These are phyloP conservation scores for Hypoxylon sp. DNA, from an alignment of 2,329 filamentous ascomycete species.

Conservation along the genomic window DNA sequence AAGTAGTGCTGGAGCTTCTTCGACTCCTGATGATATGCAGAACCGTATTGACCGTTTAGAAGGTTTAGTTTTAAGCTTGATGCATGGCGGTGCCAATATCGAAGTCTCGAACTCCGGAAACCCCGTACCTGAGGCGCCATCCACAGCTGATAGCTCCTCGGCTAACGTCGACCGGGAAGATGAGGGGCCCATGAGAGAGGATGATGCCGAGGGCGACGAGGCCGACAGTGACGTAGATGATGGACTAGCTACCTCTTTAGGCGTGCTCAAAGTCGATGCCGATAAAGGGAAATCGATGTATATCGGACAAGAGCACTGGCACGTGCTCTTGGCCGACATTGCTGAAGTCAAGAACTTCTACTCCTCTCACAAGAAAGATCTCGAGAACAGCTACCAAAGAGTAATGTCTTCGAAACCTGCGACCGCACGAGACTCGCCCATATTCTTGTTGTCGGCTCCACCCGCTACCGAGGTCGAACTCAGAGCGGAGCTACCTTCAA, in stretches of 20 bases:
- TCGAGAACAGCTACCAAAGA: slow-evolving; percentile 81
- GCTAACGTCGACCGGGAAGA: slow-evolving; percentile 64
- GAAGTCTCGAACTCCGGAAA: slow-evolving; percentile 51
- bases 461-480: slow-evolving; percentile 79
- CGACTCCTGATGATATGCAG: slow-evolving; percentile 93
- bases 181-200: slow-evolving; percentile 59
- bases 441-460: slow-evolving; percentile 79
- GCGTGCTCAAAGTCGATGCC: slow-evolving; percentile 81
- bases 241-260: slow-evolving; percentile 74
- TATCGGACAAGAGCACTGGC: slow-evolving; percentile 85
- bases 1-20: slow-evolving; percentile 59
- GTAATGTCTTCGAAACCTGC: slow-evolving; percentile 74
- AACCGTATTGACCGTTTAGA: slow-evolving; percentile 96
- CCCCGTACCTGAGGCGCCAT: slow-evolving; percentile 42
- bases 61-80: slow-evolving; percentile 88
- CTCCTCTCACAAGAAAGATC: slow-evolving; percentile 82
- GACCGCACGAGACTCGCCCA: slow-evolving; percentile 70
- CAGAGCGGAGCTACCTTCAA: slow-evolving; percentile 79
- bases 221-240: slow-evolving; percentile 77
- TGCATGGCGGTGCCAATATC: slow-evolving; percentile 79
- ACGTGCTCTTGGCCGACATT: slow-evolving; percentile 81
- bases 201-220: slow-evolving; percentile 60
- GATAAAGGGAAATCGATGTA: slow-evolving; percentile 83
- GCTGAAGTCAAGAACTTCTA: slow-evolving; percentile 95
- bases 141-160: slow-evolving; percentile 56